Evolutionary conservation across 2,329 filamentous ascomycete genomes (phyloP).

Genomic region (Aspergillus oerlinghausenensis): DNA sequence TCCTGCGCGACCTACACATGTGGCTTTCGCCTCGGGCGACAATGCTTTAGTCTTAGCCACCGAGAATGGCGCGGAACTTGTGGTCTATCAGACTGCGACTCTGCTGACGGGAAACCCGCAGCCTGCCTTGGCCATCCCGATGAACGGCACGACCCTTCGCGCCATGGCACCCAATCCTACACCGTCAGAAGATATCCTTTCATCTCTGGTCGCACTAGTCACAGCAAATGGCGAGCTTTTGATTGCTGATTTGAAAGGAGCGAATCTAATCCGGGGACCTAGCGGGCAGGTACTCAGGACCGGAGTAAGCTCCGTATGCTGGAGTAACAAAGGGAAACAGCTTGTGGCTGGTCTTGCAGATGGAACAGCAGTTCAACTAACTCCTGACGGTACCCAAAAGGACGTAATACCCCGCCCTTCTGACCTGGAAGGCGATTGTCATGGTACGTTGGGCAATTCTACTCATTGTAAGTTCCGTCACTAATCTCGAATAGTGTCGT

Average conservation of each 20-base stretch:
- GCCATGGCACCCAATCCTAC: constrained; percentile 76
- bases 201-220: constrained; percentile 72
- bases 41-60: constrained; percentile 77
- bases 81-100: constrained; percentile 71
- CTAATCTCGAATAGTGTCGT: constrained; percentile 55
- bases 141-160: constrained; percentile 69
- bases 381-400: constrained; percentile 71
- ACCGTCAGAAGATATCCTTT: constrained; percentile 46
- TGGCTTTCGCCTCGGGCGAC: constrained; percentile 89
- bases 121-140: constrained; percentile 69
- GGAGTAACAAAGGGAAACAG: constrained; percentile 93
- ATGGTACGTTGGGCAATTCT: constrained; percentile 52
- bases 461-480: neutral
- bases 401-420: constrained; percentile 75
- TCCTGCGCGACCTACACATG: constrained; percentile 73
- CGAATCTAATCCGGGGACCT: constrained; percentile 52
- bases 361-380: constrained; percentile 78
- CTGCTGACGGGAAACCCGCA: constrained; percentile 63
- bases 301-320: constrained; percentile 77
- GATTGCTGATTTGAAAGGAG: constrained; percentile 73
- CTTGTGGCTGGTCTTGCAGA: constrained; percentile 79
- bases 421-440: constrained; percentile 56
- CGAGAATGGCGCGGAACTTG: constrained; percentile 73
- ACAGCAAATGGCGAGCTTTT: constrained; percentile 75
- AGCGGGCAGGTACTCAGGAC: constrained; percentile 65